Conservation (phyloP, 805 yeast genomes). For the Saturnispora dispora region DNA sequence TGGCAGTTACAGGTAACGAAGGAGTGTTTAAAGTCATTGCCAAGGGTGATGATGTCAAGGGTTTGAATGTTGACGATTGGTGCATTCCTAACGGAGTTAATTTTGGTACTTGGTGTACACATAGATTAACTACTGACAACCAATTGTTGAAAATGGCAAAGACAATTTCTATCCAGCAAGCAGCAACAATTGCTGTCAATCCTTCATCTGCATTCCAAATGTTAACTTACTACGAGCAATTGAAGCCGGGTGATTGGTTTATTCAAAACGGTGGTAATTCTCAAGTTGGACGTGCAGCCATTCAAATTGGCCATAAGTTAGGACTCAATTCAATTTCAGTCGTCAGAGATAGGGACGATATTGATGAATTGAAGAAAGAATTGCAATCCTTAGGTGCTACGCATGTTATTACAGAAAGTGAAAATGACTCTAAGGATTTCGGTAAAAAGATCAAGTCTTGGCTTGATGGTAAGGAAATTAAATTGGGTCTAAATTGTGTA, state of each 20-base stretch:
- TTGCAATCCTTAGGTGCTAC: conserved; percentile 72
- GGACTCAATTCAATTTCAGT: conserved; percentile 82
- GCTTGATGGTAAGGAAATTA: conserved; percentile 45
- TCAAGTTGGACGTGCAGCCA: conserved; percentile 86
- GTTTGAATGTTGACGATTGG: conserved; percentile 70
- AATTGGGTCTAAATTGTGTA: conserved; percentile 82
- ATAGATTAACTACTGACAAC: conserved; percentile 44
- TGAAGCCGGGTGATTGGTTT: conserved; percentile 75
- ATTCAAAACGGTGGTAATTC: conserved; percentile 96
- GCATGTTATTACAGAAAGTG: conserved; percentile 81
- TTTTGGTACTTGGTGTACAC: conserved; percentile 92
- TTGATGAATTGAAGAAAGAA: conserved; percentile 47
- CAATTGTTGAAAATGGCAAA: conserved; percentile 52
- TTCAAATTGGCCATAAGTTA: conserved; percentile 71
- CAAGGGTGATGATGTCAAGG: conserved; percentile 44
- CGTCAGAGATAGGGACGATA: conserved; percentile 75
- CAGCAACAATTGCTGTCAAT: conserved; percentile 86
- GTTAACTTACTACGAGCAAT: conserved; percentile 59
- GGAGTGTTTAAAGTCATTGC: conserved; percentile 83
- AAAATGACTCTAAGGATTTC: conserved; percentile 62
- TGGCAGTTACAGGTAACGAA: conserved; percentile 89
- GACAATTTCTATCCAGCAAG: conserved; percentile 48
- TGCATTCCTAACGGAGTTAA: conserved; percentile 69
- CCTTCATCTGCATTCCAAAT: conserved; percentile 89
- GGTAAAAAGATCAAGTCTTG: conserved; percentile 48